A percentile compares a stretch with the other conserved stretches of the same genome.
These are phyloP conservation scores for Kwoniella dejecticola DNA, from an alignment of 768 basidiomycete species.

Conservation along the genomic window DNA sequence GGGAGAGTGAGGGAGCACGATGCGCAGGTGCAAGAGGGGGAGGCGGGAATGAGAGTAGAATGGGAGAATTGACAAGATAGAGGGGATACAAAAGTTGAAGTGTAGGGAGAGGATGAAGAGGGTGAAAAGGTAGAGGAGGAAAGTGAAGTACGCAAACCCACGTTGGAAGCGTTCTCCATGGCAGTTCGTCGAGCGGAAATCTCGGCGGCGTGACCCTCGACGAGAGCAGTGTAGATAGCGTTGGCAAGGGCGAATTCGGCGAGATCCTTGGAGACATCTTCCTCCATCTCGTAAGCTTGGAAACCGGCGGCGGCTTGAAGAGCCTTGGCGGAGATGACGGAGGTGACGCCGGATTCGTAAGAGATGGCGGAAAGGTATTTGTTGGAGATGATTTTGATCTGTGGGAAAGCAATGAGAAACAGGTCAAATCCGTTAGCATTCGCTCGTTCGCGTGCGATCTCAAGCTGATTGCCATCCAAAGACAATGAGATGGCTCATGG, in stretches of 20 bases:
- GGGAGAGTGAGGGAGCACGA: too few species aligned
- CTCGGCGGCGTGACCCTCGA: conserved; percentile 94
- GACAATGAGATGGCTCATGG: too few species aligned
- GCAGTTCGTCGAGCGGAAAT: conserved; percentile 78
- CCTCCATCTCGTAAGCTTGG: conserved; percentile 96
- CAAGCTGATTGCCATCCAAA: too few species aligned
- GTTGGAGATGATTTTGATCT: conserved; percentile 60
- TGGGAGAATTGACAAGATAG: background rate
- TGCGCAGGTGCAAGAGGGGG: too few species aligned
- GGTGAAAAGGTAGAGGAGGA: too few species aligned
- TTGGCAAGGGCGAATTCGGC: conserved; percentile 96
- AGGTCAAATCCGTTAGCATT: too few species aligned
- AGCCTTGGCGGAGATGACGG: conserved; percentile 77
- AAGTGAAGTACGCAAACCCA: too few species aligned
- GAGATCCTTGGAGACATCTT: conserved; percentile 89
- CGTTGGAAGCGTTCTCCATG: conserved; percentile 98
- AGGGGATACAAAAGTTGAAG: too few species aligned
- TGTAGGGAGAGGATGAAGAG: background rate
- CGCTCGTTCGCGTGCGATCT: too few species aligned
- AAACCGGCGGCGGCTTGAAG: conserved; percentile 86
- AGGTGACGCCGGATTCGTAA: conserved; percentile 75
- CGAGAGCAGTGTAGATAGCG: conserved; percentile 89
- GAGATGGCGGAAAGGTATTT: conserved; percentile 67
- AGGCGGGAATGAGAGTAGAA: background rate
- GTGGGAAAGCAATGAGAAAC: conserved; percentile 55